Base-by-base conservation (phyloP, 805 yeast species). In the Yarrowia sp. region DNA sequence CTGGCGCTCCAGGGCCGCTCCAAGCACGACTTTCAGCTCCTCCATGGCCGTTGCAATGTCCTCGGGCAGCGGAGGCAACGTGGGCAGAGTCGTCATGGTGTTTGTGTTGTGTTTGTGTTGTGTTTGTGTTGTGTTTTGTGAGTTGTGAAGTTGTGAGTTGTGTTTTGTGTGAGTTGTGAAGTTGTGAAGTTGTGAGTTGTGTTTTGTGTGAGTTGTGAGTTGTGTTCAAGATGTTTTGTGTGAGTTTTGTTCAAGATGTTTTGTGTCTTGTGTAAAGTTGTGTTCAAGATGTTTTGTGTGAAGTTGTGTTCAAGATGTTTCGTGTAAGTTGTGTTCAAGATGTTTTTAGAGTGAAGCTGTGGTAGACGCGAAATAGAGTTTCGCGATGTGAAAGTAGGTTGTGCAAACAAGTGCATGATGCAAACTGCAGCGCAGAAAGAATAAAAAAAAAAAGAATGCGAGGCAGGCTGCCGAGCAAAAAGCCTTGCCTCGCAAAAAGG, bases 1-100 rank as follows among this genome's bases (percentile, higher is more conserved):
- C n/a, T 51, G 58, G 16, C 58, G 58, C 16, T 51, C 42, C 31
- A 51, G 32, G 13, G 58, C 42, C 3, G 41, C 58, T 0, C 32
- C 32, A 42, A 51, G 33, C 22, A 51, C 42, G 12, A 51, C 14
- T 25, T 51, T 51, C 41, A 51, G 58, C 58, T 51, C 58, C 41
- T 51, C 58, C 58, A 51, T 51, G 3, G 42, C 58, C 18, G 58
- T 24, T 4, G 27, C 32, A 25, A 51, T 51, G 5, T 51, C 58
- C 16, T 35, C 58, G 4, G 58, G 58, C 6, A 51, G 16, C 24
- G 58, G 42, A 1, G 58, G 58, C 6, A 51, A 8, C 13, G 58
- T 24, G 1, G 58, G 58, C 4, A 51, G 13, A 18, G 58, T 51
- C 3, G 33, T 51, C 58, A 51, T 49, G 13, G 24, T 46, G 53